Evolutionary conservation across 371 early-diverging fungal species (phyloP).

Genomic region (Nosema muscidifuracis): DNA sequence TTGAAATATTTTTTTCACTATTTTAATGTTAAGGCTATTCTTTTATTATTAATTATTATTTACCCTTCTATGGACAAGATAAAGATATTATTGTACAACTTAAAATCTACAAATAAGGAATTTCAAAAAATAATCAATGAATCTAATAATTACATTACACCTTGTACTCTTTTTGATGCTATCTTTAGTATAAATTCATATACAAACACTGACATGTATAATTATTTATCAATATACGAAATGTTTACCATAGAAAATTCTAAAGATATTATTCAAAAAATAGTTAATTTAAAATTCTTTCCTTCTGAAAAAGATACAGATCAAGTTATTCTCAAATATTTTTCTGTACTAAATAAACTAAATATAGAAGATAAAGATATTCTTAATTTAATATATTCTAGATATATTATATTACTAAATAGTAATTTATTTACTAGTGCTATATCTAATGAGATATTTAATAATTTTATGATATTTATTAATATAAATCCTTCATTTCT

Average conservation of each 20-base stretch:
- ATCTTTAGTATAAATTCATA: conserved; percentile 18
- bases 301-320: conserved; percentile 35
- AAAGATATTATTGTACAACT: not conserved
- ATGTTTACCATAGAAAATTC: not conserved
- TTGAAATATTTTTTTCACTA: no score
- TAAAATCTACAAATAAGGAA: not conserved
- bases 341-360: conserved; percentile 8
- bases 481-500: not conserved
- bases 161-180: not conserved
- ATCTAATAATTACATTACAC: not conserved
- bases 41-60: no score
- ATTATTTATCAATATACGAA: conserved; percentile 8
- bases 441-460: not conserved
- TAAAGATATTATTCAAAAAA: not conserved
- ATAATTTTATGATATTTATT: conserved; percentile 13
- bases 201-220: conserved; percentile 25
- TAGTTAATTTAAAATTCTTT: conserved; percentile 12
- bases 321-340: conserved; percentile 31
- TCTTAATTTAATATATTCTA: not conserved
- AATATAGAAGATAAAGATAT: not conserved
- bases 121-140: not conserved
- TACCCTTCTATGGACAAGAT: not conserved
- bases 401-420: conserved; percentile 29
- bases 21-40: no score
- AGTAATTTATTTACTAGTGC: conserved; percentile 12